Evolutionary conservation across 202 grass and related monocot genomes (phyloP), one percentile per base, ranked within the genome.

Genomic region (Tripidium arundinaceum): DNA sequence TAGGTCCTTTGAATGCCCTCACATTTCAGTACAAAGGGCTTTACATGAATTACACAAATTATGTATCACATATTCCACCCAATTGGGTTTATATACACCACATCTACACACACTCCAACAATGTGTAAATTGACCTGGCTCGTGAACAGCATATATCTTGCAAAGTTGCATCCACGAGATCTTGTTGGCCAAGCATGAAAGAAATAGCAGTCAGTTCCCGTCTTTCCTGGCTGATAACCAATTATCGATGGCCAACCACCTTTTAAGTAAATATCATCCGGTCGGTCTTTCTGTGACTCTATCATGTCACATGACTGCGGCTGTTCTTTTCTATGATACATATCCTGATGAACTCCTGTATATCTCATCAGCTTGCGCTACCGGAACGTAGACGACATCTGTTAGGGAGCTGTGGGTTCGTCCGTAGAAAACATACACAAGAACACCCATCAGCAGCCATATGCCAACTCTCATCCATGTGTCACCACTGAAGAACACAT

Each of bases 341-440:
- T 68, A 89, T 39, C 60, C 83, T 47, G 83, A 78, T 62, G 89
- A 81, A 41, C 77, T 33, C 31, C 31, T 91, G 77, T 89, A 86
- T 81, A 91, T 89, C 84, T 91, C 78, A 65, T 93, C 77, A 1
- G 83, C 88, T 79, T 88, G 86, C 2, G 80, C 88, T 14, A 68
- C 42, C 0, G 92, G 85, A 43, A 91, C 67, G 11, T 91, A 98
- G 6, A 93, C 74, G 4, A 83, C 92, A 54, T 90, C 80, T 13
- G 40, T 86, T 24, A 99, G 76, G 5, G 88, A 90, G 75, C 96
- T 99, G 81, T 93, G 84, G 22, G 73, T 93, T 85, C 96, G 88
- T 15, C 96, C 96, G 2, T 99, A 99, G 82, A 99, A 93, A 27
- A 90, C 41, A 21, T 99, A 99, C 43, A 96, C 90, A 5, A 99